These are phyloP conservation scores for Betula pendula DNA, from an alignment of 306 rosid genomes.

Conservation along the genomic window DNA sequence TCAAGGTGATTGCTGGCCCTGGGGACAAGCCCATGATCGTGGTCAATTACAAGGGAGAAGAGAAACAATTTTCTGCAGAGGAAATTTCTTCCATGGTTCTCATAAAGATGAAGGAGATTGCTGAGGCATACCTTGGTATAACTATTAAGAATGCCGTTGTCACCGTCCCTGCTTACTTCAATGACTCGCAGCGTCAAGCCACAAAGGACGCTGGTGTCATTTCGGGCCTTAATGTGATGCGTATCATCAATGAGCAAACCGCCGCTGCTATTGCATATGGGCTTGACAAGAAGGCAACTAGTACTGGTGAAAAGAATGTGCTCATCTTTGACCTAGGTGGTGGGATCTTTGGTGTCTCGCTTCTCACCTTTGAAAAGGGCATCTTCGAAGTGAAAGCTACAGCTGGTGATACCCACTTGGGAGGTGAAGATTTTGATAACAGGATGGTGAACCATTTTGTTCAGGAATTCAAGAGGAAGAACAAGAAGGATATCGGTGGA, in stretches of 20 bases:
- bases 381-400: constrained; percentile 42
- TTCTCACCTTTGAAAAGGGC: constrained; percentile 37
- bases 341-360: constrained; percentile 43
- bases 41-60: constrained; percentile 49
- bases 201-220: too few relatives aligned
- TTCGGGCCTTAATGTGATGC: too few relatives aligned
- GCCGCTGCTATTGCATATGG: constrained; percentile 47
- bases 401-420: constrained; percentile 37
- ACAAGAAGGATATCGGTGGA: constrained; percentile 37
- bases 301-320: constrained; percentile 29
- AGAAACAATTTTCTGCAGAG: constrained; percentile 48
- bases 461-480: constrained; percentile 39
- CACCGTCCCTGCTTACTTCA: too few relatives aligned
- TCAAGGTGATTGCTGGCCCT: constrained; percentile 51
- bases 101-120: constrained; percentile 53
- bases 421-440: constrained; percentile 45
- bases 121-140: constrained; percentile 48
- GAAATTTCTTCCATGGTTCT: constrained; percentile 63
- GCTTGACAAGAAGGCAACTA: constrained; percentile 30
- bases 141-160: constrained; percentile 41
- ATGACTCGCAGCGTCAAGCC: too few relatives aligned
- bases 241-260: too few relatives aligned
- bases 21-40: constrained; percentile 54
- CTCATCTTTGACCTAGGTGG: constrained; percentile 44
- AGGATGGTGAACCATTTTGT: constrained; percentile 39